Evolutionary conservation across 768 basidiomycete species (phyloP), one percentile per base, ranked within the genome.

Genomic region (Lepiota brunneoincarnata): DNA sequence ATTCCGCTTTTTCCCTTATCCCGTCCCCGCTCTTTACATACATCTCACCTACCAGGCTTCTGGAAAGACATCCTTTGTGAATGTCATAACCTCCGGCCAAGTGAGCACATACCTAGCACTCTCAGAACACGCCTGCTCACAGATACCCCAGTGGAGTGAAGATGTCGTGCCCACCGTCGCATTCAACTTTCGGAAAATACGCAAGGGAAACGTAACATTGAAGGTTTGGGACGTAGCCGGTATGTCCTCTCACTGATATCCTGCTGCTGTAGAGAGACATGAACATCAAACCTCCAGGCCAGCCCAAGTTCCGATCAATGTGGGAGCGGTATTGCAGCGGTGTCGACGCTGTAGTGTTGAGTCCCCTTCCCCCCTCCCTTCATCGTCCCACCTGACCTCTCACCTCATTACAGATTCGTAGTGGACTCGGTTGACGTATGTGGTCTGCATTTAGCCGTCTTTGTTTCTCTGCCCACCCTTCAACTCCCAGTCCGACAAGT

Each of bases 191-290:
- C 80, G 91, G 17, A 92, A 91, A 67, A 86, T 96, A 11, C 77
- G 87, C 58, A 93, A 91, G 63, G 93, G 92, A 11, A 95, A 93
- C 56, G 85, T 96, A 1, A 92, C 90, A 0, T 74, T 97, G 64
- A 96, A 93, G 68, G 84, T 97, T 44, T 97, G 94, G 94, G 94
- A 97, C 68, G 90, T 97, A 36, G 93, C 93, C 58, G 93, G 88
- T 91, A 58, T 26, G 45, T 39, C 40, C 48, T 36, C 47, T 18
- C 26, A n/a, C n/a, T n/a, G n/a, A n/a, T n/a, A n/a, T n/a, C 28
- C n/a, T 21, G 41, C 39, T 38, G 6, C 15, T 45, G 23, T 28
- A 34, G 31, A 31, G 31, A 9, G n/a, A n/a, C n/a, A 48, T 15
- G 34, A 35, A 14, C 18, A 39, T 38, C 10, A n/a, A 57, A 52